These are phyloP conservation scores for Stachybotrys chlorohalonatus DNA, from an alignment of 2,329 filamentous ascomycete species.

Conservation along the genomic window DNA sequence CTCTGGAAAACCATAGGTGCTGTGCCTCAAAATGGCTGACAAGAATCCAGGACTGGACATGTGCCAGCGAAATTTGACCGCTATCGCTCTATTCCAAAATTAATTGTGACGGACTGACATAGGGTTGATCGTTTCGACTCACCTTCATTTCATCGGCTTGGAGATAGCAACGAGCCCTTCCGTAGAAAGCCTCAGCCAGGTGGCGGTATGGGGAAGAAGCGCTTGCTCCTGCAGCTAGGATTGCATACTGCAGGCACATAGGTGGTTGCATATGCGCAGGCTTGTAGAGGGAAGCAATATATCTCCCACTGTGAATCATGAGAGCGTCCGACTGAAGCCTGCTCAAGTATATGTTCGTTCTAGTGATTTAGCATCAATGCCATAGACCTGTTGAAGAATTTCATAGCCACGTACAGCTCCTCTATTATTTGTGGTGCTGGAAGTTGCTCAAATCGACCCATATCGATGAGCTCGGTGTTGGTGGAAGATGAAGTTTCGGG, in stretches of 20 bases:
- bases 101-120: constrained; percentile 39
- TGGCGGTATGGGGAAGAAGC: constrained; percentile 58
- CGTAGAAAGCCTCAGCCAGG: constrained; percentile 71
- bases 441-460: constrained; percentile 8
- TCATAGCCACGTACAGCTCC: constrained; percentile 5
- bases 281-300: constrained; percentile 59
- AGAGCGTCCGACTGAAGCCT: constrained; percentile 62
- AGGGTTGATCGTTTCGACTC: constrained; percentile 1
- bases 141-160: constrained; percentile 73
- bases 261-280: constrained; percentile 68
- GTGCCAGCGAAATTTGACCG: constrained; percentile 31
- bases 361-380: not conserved
- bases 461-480: constrained; percentile 8
- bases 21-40: constrained; percentile 70
- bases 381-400: not conserved
- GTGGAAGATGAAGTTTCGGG: not conserved
- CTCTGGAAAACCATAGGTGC: constrained; percentile 69
- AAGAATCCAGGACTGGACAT: constrained; percentile 69
- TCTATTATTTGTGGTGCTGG: constrained; percentile 8
- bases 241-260: constrained; percentile 69
- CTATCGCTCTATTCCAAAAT: constrained; percentile 23
- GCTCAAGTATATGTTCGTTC: constrained; percentile 49
- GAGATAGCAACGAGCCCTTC: constrained; percentile 69
- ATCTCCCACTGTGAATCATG: constrained; percentile 66
- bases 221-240: constrained; percentile 67